phyloP scores from a whole-genome alignment of 2,329 filamentous ascomycete genomes.

The Fusarium armeniacum region DNA sequence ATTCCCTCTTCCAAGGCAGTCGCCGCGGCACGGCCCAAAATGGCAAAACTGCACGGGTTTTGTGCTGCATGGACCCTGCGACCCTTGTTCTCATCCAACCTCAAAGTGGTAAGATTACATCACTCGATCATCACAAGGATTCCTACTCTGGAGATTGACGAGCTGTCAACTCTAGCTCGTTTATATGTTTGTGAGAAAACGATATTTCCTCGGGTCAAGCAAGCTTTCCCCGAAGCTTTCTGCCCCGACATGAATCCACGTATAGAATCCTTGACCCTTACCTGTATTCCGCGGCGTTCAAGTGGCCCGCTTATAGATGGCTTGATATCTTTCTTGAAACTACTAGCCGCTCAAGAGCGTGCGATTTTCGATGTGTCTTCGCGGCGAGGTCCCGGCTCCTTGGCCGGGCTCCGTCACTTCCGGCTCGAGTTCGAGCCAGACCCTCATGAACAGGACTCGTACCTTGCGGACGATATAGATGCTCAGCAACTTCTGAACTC shows the following conservation, averaged over 20 bases:
- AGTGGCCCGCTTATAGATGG: conserved; percentile 63
- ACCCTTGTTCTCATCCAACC: conserved; percentile 66
- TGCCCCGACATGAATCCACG: conserved; percentile 70
- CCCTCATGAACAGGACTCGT: conserved; percentile 55
- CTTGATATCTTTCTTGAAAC: conserved; percentile 63
- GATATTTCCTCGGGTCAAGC: conserved; percentile 59
- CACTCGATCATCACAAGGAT: conserved; percentile 72
- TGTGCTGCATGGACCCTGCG: conserved; percentile 64
- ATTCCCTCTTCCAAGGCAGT: conserved; percentile 44
- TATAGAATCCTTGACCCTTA: conserved; percentile 66
- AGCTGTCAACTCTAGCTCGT: conserved; percentile 55
- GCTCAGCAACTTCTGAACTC: conserved; percentile 60
- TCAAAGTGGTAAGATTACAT: conserved; percentile 68
- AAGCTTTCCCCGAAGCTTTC: conserved; percentile 64
- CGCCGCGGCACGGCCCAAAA: conserved; percentile 48
- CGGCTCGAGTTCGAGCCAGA: conserved; percentile 68
- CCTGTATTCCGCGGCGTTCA: conserved; percentile 67
- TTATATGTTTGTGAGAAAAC: conserved; percentile 62
- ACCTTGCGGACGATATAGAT: conserved; percentile 55
- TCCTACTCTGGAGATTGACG: conserved; percentile 59
- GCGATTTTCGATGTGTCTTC: conserved; percentile 56
- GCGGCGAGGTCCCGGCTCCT: conserved; percentile 58
- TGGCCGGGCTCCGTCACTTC: conserved; percentile 67
- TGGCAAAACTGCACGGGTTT: conserved; percentile 58
- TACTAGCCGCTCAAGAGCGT: conserved; percentile 64